Conservation (phyloP, 345 rosid species). For the Arabidopsis arenosa region DNA sequence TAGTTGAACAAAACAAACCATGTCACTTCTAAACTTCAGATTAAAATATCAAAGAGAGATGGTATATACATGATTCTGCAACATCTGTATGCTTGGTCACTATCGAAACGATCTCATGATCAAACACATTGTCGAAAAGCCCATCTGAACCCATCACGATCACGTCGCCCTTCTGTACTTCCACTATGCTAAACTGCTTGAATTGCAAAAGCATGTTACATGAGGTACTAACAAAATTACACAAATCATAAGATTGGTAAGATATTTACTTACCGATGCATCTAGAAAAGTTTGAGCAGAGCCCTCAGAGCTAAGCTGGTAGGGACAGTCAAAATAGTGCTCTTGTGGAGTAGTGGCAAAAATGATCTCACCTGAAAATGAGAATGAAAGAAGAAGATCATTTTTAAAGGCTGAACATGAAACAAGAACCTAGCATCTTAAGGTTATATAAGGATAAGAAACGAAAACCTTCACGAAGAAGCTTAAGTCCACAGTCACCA, state of each 20-base stretch:
- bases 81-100: conserved; percentile 52
- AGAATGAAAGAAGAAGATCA: conserved; percentile 7
- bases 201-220: conserved; percentile 19
- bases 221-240: neutral
- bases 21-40: conserved; percentile 15
- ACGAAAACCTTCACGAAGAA: conserved; percentile 64
- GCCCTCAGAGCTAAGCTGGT: conserved; percentile 81
- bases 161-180: conserved; percentile 65
- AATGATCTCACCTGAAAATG: conserved; percentile 59
- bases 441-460: neutral
- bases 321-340: conserved; percentile 90
- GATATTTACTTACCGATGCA: conserved; percentile 65
- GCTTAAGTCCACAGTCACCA: conserved; percentile 87
- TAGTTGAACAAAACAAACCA: conserved; percentile 37
- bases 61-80: conserved; percentile 49
- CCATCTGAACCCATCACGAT: conserved; percentile 93
- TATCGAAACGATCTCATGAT: conserved; percentile 70
- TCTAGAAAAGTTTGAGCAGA: conserved; percentile 81
- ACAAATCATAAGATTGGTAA: neutral
- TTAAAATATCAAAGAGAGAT: conserved; percentile 18
- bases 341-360: conserved; percentile 83
- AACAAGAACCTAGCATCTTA: neutral
- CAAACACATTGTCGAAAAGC: conserved; percentile 84
- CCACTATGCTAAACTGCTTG: conserved; percentile 69
- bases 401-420: conserved; percentile 18